Evolutionary conservation across 805 yeast species (phyloP).

Genomic region (Wickerhamomyces alni): DNA sequence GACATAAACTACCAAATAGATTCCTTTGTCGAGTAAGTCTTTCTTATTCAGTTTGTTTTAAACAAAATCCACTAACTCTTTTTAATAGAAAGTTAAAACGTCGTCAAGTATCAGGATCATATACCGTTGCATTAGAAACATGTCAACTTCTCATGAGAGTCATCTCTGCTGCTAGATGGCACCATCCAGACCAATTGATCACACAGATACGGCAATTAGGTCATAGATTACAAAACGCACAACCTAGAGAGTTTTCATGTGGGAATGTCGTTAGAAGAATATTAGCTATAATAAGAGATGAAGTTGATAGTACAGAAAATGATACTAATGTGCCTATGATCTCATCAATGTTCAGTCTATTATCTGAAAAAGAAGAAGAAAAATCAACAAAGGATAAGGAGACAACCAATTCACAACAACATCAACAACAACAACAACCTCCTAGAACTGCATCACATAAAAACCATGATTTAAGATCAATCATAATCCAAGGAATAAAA

Average conservation of each 20-base stretch:
- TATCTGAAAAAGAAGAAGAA: constrained; percentile 41
- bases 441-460: constrained; percentile 20
- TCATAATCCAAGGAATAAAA: constrained; percentile 86
- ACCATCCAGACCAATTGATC: constrained; percentile 66
- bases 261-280: constrained; percentile 92
- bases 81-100: constrained; percentile 54
- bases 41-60: neutral
- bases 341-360: constrained; percentile 80
- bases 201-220: constrained; percentile 72
- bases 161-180: constrained; percentile 87
- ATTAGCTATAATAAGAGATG: constrained; percentile 81
- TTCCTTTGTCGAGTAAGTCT: constrained; percentile 33
- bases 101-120: constrained; percentile 78
- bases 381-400: constrained; percentile 9
- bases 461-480: constrained; percentile 65
- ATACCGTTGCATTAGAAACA: constrained; percentile 77
- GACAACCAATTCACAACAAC: constrained; percentile 16
- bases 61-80: constrained; percentile 1
- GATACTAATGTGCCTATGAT: constrained; percentile 45
- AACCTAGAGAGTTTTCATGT: constrained; percentile 81
- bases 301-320: constrained; percentile 46
- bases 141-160: constrained; percentile 84
- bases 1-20: constrained; percentile 37
- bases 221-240: constrained; percentile 61
- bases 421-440: constrained; percentile 14